These are phyloP conservation scores for Colletotrichum graminicola DNA, from an alignment of 2,329 filamentous ascomycete species.

Conservation along the genomic window DNA sequence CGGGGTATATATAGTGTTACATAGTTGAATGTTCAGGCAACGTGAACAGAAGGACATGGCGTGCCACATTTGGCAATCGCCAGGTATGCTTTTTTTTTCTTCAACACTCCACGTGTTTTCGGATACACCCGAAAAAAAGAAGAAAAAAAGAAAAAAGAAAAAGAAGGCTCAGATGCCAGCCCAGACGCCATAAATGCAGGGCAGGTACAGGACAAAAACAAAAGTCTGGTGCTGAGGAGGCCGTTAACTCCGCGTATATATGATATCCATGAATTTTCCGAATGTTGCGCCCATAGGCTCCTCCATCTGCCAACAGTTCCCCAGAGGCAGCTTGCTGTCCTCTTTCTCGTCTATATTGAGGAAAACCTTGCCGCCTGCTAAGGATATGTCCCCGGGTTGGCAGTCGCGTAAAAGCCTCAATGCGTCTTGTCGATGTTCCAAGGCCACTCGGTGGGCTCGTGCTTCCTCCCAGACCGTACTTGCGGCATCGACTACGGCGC, in stretches of 20 bases:
- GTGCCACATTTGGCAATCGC: background rate
- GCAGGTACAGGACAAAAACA: constrained; percentile 10
- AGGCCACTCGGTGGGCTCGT: constrained; percentile 61
- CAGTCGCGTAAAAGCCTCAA: constrained; percentile 52
- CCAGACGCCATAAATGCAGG: constrained; percentile 36
- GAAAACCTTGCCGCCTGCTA: constrained; percentile 50
- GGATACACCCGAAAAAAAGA: background rate
- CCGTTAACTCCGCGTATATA: constrained; percentile 47
- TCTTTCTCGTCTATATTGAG: constrained; percentile 46
- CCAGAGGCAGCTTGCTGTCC: constrained; percentile 46
- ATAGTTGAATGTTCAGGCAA: constrained; percentile 19
- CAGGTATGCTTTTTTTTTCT: background rate
- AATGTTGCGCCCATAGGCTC: constrained; percentile 52
- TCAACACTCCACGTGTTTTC: background rate
- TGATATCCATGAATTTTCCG: constrained; percentile 54
- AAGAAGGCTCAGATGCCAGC: background rate
- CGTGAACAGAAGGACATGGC: constrained; percentile 8
- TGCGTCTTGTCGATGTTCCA: constrained; percentile 55
- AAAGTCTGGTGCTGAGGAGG: constrained; percentile 17
- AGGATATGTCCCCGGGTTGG: constrained; percentile 46
- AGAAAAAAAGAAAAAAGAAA: background rate
- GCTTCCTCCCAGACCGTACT: constrained; percentile 71
- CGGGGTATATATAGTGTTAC: constrained; percentile 41
- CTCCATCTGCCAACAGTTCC: constrained; percentile 51
- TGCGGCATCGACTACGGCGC: constrained; percentile 68